These are phyloP conservation scores for Corchorus olitorius DNA, from an alignment of 345 rosid genomes.

Conservation along the genomic window DNA sequence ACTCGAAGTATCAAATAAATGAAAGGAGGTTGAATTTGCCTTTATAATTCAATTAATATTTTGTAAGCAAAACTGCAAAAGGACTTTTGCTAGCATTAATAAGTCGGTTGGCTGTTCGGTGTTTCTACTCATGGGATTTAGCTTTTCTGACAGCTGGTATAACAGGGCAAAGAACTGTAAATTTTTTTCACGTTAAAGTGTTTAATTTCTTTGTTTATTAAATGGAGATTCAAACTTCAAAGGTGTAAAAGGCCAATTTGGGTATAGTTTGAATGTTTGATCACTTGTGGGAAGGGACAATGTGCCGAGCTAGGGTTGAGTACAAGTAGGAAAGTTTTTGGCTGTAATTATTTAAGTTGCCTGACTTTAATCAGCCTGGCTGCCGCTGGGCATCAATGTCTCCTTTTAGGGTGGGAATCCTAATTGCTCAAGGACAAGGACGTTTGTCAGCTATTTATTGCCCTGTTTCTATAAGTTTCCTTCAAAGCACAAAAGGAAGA, in stretches of 20 bases:
- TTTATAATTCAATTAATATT: background rate
- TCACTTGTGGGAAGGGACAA: no score
- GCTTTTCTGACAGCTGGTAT: no score
- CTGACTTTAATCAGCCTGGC: background rate
- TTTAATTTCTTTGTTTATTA: no score
- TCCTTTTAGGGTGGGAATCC: background rate
- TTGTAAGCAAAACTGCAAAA: background rate
- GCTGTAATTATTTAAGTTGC: no score
- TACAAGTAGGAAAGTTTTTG: no score
- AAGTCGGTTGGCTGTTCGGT: constrained; percentile 26
- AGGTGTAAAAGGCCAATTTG: no score
- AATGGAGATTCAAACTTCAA: no score
- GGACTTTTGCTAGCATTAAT: constrained; percentile 32
- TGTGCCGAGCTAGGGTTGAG: no score
- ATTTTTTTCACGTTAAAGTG: no score
- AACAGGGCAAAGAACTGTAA: no score
- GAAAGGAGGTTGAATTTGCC: background rate
- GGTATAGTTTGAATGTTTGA: no score
- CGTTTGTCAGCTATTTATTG: background rate
- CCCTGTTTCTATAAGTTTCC: background rate
- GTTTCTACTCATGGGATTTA: background rate
- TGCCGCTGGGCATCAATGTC: background rate
- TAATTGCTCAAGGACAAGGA: background rate
- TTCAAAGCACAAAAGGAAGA: background rate
- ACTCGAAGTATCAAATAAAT: background rate